Conservation (phyloP, 176 grass and related monocot species). For the Musa troglodytarum region DNA sequence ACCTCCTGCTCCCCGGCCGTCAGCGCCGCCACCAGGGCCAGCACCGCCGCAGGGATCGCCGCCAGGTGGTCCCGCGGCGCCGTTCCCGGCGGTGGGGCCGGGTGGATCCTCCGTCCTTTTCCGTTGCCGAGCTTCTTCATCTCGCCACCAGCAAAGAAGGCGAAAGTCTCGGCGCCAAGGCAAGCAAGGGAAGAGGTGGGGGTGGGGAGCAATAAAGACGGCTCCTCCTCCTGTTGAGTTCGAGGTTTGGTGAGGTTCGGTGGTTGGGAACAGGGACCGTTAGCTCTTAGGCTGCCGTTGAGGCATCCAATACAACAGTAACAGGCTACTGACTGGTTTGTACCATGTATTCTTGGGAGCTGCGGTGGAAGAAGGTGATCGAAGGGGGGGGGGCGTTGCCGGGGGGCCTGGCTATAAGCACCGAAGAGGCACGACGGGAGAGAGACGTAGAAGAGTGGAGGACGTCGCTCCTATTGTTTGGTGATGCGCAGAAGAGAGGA, state of each 20-base stretch:
- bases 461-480: too few species aligned
- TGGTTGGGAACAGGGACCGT: neutral
- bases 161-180: neutral
- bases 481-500: neutral
- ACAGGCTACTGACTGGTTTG: neutral
- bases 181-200: neutral
- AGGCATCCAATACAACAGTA: too few species aligned
- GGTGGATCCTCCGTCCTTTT: conserved; percentile 2
- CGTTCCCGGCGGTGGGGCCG: neutral
- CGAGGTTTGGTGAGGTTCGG: neutral
- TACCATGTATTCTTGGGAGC: neutral
- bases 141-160: neutral
- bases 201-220: neutral
- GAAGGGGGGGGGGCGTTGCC: neutral
- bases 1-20: conserved; percentile 13
- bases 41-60: neutral
- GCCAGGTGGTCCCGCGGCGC: neutral
- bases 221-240: neutral
- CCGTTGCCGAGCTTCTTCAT: conserved; percentile 10
- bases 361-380: neutral
- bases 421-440: neutral
- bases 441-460: neutral
- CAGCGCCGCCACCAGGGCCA: conserved; percentile 1
- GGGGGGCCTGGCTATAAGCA: too few species aligned
- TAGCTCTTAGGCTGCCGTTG: neutral